phyloP scores from a whole-genome alignment of 139 green algal genomes.

The Pedinophyceae sp. region DNA sequence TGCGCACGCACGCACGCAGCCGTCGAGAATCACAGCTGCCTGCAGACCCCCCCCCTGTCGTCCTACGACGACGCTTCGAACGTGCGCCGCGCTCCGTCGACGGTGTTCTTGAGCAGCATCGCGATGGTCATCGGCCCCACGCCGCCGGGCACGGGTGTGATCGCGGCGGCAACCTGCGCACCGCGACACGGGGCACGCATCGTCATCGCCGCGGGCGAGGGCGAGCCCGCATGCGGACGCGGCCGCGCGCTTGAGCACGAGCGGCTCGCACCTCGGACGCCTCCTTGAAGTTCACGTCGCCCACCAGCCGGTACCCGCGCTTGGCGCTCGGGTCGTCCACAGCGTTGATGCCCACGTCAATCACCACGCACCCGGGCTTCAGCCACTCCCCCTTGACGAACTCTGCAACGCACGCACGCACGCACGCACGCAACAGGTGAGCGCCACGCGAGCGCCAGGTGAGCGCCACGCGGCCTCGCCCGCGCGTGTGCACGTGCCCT shows the following conservation, averaged over 20 bases:
- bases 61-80: no score
- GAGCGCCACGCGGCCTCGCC: neutral
- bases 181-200: no score
- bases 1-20: no score
- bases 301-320: conserved; percentile 68
- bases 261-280: conserved; percentile 22
- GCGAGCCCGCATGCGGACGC: no score
- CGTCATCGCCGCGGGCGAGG: no score
- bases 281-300: conserved; percentile 62
- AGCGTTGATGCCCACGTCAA: conserved; percentile 93
- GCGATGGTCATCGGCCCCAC: conserved; percentile 98
- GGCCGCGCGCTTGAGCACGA: no score
- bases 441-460: conserved; percentile 3
- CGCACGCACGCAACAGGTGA: no score
- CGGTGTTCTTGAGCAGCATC: conserved; percentile 77
- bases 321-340: conserved; percentile 29
- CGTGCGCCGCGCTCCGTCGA: conserved; percentile 28
- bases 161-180: conserved; percentile 55
- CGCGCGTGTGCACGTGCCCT: neutral
- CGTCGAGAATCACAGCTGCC: no score
- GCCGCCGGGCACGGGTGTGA: conserved; percentile 89
- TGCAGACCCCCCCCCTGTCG: no score
- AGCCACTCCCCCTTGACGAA: conserved; percentile 60
- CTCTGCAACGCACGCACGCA: no score
- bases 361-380: conserved; percentile 77